Conservation (phyloP, 768 basidiomycete genomes). For the Tricholoma bakamatsutake region DNA sequence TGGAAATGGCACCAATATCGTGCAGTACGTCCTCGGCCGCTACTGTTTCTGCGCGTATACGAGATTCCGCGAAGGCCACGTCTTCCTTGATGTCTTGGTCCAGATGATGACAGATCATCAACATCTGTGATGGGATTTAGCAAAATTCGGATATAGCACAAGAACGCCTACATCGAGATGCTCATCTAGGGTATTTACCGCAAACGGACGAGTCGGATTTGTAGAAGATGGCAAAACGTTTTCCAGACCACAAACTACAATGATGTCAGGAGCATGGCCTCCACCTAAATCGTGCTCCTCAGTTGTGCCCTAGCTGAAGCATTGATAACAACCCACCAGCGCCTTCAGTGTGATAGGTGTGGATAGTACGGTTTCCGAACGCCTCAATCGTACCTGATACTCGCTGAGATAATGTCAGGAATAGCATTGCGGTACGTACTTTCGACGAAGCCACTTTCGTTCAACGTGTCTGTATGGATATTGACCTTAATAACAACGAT, state of each 20-base stretch:
- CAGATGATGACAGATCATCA: constrained; percentile 99
- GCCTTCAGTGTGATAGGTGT: constrained; percentile 96
- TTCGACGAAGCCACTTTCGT: constrained; percentile 97
- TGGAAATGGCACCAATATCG: constrained; percentile 89
- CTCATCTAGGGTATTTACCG: constrained; percentile 89
- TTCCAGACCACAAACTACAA: constrained; percentile 85
- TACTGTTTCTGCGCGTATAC: constrained; percentile 93
- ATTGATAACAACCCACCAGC: constrained; percentile 50
- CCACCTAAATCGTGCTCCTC: constrained; percentile 46
- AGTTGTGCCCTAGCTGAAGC: neutral
- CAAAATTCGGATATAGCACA: neutral
- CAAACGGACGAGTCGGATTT: constrained; percentile 92
- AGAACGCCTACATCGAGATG: constrained; percentile 78
- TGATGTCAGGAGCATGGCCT: constrained; percentile 97
- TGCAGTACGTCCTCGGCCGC: constrained; percentile 97
- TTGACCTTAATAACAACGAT: constrained; percentile 47
- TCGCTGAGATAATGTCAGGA: neutral
- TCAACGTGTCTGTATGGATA: constrained; percentile 96
- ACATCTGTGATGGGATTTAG: constrained; percentile 58
- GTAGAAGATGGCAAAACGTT: constrained; percentile 96
- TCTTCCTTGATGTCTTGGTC: constrained; percentile 91
- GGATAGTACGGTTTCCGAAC: constrained; percentile 87
- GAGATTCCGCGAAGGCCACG: constrained; percentile 91
- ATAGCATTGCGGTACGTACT: constrained; percentile 40
- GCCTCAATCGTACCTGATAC: constrained; percentile 79